Evolutionary conservation across 495 filamentous ascomycete species (phyloP), one percentile per base, ranked within the genome.

Genomic region (Neurospora sp.): DNA sequence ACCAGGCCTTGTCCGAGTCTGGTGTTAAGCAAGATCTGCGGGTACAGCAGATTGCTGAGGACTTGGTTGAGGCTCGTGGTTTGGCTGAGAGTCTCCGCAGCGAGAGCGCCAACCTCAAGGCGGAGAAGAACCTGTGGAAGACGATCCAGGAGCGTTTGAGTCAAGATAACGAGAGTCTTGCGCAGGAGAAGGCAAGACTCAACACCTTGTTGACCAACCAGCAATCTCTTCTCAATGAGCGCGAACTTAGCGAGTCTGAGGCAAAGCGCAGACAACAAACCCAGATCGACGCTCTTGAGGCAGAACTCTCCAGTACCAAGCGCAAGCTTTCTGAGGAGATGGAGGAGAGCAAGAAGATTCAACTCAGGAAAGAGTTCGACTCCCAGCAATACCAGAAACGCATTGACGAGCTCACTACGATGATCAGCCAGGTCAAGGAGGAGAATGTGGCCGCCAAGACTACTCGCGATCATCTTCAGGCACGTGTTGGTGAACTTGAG

Each of bases 21-120:
- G 91, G 93, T 14, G 93, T 93, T 31, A 95, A 93, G 79, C 94
- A 97, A 76, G 96, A 99, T 73, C 83, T 97, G 41, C 89, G 88
- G 46, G 95, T 91, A 14, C 96, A 98, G 76, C 93, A 97, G 82
- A 91, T 93, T 66, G 93, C 93, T 0, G 96, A 99, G 82, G 95
- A 99, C 77, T 86, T 98, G 0, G 90, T 98, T 10, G 96, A 97
- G 80, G 90, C 91, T 1, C 92, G 91, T 76, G 92, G 90, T 73
- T 80, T 95, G 42, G 84, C 90, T 11, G 95, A 99, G 77, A 94
- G 93, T 77, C 87, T 98, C 83, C 93, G 94, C 27, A 93, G 91
- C 66, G 96, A 98, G 76, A 95, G 88, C 74, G 92, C 94, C 23
- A 97, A 97, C 80, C 89, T 97, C 12, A 96, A 95, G 80, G 95